Conservation (phyloP, 1,284 basidiomycete genomes). For the Agaricales sp. region DNA sequence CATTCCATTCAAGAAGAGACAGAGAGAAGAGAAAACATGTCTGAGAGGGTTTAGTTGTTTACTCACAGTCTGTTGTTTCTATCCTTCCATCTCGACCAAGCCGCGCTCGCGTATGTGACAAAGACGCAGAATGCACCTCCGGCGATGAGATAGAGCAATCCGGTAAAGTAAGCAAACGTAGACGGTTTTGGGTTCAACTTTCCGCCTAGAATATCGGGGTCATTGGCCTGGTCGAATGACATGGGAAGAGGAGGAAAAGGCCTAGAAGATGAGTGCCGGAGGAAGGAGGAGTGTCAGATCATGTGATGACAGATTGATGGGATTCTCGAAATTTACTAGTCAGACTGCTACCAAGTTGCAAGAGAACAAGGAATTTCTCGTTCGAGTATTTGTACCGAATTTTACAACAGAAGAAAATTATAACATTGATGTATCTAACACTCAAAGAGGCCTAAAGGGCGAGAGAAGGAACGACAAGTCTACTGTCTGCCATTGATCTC, state of each 20-base stretch:
- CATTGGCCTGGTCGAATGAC: constrained; percentile 42
- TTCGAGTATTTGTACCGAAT: too few relatives aligned
- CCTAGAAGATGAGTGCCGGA: constrained; percentile 9
- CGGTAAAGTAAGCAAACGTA: constrained; percentile 20
- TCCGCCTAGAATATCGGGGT: constrained; percentile 58
- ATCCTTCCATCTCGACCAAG: constrained; percentile 42
- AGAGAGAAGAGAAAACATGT: not conserved
- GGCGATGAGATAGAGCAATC: constrained; percentile 23
- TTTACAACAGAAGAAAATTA: too few relatives aligned
- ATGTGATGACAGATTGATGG: not conserved
- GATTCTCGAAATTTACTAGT: too few relatives aligned
- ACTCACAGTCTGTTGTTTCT: constrained; percentile 50
- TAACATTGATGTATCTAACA: too few relatives aligned
- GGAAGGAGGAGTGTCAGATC: constrained; percentile 6
- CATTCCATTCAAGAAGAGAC: not conserved
- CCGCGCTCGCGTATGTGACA: constrained; percentile 28
- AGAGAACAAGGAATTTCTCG: too few relatives aligned
- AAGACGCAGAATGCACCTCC: constrained; percentile 27
- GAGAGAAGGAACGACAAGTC: too few relatives aligned
- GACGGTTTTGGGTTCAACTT: constrained; percentile 23
- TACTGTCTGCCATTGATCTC: too few relatives aligned
- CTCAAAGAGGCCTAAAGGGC: too few relatives aligned
- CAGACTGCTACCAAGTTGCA: too few relatives aligned
- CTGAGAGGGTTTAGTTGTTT: constrained; percentile 6
- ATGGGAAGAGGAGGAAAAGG: constrained; percentile 14